Evolutionary conservation across 345 rosid genomes (phyloP).

Genomic region (Dovyalis caffra): DNA sequence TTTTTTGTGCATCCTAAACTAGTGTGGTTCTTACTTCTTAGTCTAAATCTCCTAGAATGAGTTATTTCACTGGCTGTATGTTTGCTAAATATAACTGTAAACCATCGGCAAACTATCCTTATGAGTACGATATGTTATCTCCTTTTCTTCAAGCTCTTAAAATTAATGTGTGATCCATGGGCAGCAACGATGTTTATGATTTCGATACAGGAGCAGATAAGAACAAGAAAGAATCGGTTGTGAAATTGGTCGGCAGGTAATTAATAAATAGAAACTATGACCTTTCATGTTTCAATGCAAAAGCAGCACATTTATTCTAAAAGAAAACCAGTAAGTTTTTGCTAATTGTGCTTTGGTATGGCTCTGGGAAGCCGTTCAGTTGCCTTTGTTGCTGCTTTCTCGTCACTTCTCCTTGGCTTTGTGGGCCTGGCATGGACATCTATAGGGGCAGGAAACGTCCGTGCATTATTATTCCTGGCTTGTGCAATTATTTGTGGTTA

Average conservation of each 20-base stretch:
- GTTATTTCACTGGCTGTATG: not conserved
- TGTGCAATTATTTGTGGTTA: slow-evolving; percentile 74
- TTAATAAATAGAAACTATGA: slow-evolving; percentile 6
- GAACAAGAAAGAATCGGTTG: slow-evolving; percentile 86
- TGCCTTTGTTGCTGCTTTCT: slow-evolving; percentile 56
- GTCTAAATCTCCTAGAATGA: not conserved
- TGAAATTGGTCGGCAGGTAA: slow-evolving; percentile 81
- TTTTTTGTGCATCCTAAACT: not conserved
- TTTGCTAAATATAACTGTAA: not conserved
- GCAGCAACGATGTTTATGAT: slow-evolving; percentile 96
- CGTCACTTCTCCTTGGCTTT: slow-evolving; percentile 51
- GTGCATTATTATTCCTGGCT: slow-evolving; percentile 55
- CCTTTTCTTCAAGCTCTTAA: slow-evolving; percentile 14
- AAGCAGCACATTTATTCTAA: not conserved
- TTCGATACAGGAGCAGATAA: slow-evolving; percentile 93
- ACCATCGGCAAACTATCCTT: not conserved
- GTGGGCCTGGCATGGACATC: slow-evolving; percentile 66
- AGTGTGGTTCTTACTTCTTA: not conserved
- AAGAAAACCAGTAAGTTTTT: not conserved
- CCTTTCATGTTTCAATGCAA: not conserved
- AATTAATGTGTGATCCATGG: slow-evolving; percentile 26
- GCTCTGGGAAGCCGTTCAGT: slow-evolving; percentile 58
- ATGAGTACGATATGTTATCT: not conserved
- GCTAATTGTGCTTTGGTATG: slow-evolving; percentile 13
- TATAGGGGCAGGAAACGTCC: slow-evolving; percentile 45